Percentiles rank a stretch among this genome's conserved stretches.
phyloP scores from a whole-genome alignment of 2,329 filamentous ascomycete genomes.

The Torrubiellomyces zombiae region DNA sequence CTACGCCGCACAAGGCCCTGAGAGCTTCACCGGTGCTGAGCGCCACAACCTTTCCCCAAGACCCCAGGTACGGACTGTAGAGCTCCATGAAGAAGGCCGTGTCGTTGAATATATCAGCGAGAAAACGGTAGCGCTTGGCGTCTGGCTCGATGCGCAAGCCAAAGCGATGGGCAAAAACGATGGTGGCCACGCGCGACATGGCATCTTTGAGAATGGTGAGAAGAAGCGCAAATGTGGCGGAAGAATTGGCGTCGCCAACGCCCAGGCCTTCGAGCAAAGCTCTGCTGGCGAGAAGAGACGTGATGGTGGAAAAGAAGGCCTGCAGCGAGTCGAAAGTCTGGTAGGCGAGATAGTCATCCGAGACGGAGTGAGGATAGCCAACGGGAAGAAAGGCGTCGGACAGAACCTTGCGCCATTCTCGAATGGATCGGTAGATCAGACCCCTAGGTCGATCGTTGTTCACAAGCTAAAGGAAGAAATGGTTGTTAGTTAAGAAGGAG shows the following conservation, averaged over 20 bases:
- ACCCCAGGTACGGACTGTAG: constrained; percentile 55
- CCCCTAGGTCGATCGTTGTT: constrained; percentile 8
- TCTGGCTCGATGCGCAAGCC: constrained; percentile 76
- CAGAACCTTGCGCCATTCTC: constrained; percentile 26
- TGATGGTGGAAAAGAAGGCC: constrained; percentile 71
- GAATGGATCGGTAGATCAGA: constrained; percentile 12
- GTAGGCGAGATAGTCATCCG: constrained; percentile 65
- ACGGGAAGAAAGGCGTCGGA: constrained; percentile 64
- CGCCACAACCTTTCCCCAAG: constrained; percentile 29
- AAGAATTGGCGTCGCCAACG: constrained; percentile 63
- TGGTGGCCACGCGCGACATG: constrained; percentile 67
- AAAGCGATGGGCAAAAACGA: constrained; percentile 68
- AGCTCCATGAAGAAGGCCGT: constrained; percentile 74
- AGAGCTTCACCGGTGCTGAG: constrained; percentile 34
- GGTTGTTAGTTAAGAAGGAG: constrained; percentile 2
- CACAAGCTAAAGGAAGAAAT: constrained; percentile 8
- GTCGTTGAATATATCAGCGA: constrained; percentile 82
- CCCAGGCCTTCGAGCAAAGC: constrained; percentile 70
- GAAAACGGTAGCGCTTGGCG: constrained; percentile 75
- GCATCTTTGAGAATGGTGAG: constrained; percentile 72
- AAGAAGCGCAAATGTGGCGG: constrained; percentile 65
- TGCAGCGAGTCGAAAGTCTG: constrained; percentile 60
- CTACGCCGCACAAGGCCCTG: constrained; percentile 64
- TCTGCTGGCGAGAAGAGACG: constrained; percentile 60
- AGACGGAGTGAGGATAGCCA: constrained; percentile 79